Evolutionary conservation across 179 eudicot species (phyloP), one percentile per base, ranked within the genome.

Genomic region (Beta lomatogona): DNA sequence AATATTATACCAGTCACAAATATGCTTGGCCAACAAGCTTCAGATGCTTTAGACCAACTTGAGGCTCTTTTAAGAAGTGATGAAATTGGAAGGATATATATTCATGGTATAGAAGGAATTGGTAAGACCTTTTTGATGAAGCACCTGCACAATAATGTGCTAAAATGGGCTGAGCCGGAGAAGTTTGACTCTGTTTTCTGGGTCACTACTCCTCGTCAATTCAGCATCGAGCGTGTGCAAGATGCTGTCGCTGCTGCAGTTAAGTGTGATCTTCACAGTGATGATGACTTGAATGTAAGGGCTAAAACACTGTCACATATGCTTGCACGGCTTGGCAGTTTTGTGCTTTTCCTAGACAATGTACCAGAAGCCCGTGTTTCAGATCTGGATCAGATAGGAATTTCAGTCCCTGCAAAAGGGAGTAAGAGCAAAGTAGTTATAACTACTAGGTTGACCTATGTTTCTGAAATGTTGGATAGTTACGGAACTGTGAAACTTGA

Each of bases 291-390:
- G 61, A 22, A 5, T 25, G 1, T 0, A 60, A 60, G 82, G 60
- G 82, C 82, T 19, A 12, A 44, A 15, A 71, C 36, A 60, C 52
- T 71, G 55, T 71, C 68, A 10, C 19, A 45, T 52, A 9, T 45
- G 4, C 44, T 79, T 50, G 52, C 65, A 15, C 22, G 60, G 48
- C 77, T 64, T 25, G 82, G 69, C 13, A 71, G 71, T 15, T 57
- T 72, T 60, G 82, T 80, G 50, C 63, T 80, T 46, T 80, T 80
- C 77, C 52, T 74, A 66, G 78, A 80, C 66, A 74, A 11, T 75
- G 79, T 74, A 3, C 72, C 73, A 7, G 67, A 41, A 54, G 67
- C 41, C 69, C 28, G 4, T 16, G 28, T 81, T 58, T 53, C 66
- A 36, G 41, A 36, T 19, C 46, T 21, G 7, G 67, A 63, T 21